A percentile compares a stretch with the other conserved stretches of the same genome.
Conservation (phyloP, 1,139 yeast genomes). For the Pichia sp. region DNA sequence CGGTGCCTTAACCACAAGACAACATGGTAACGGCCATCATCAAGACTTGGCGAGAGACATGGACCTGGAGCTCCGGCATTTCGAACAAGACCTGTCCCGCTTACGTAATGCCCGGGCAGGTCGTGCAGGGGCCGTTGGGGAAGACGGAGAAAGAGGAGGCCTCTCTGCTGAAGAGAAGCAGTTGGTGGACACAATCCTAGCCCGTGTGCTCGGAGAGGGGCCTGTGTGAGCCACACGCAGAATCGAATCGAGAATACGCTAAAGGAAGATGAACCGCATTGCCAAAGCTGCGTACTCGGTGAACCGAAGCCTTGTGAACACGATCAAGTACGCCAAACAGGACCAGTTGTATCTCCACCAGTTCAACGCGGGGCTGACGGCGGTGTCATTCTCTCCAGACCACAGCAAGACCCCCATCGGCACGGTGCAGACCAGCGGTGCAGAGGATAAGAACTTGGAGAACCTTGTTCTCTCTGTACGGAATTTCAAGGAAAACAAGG, state of each 20-base stretch:
- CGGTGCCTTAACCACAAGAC: too few relatives aligned
- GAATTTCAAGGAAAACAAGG: constrained; percentile 29
- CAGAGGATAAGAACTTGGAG: constrained; percentile 6
- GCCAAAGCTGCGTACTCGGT: constrained; percentile 11
- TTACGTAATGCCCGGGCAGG: constrained; percentile 7
- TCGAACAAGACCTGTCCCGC: not conserved
- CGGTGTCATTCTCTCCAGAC: constrained; percentile 38
- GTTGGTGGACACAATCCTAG: not conserved
- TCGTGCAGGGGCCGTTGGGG: not conserved
- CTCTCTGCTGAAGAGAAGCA: not conserved
- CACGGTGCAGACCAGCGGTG: constrained; percentile 13
- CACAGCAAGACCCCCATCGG: constrained; percentile 35
- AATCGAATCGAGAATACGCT: not conserved
- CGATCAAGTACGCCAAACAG: constrained; percentile 22
- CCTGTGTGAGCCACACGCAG: not conserved
- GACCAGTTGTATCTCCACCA: constrained; percentile 30
- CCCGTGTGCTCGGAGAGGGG: not conserved
- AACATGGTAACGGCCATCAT: not conserved
- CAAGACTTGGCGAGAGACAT: not conserved
- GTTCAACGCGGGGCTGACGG: constrained; percentile 32
- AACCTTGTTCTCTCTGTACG: constrained; percentile 17
- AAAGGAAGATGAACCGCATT: constrained; percentile 2
- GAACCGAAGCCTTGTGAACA: constrained; percentile 21
- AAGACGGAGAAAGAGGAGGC: not conserved
- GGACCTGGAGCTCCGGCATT: not conserved